Conservation (phyloP, 495 filamentous ascomycete species). For the Aspergillus sclerotiicarbonarius region DNA sequence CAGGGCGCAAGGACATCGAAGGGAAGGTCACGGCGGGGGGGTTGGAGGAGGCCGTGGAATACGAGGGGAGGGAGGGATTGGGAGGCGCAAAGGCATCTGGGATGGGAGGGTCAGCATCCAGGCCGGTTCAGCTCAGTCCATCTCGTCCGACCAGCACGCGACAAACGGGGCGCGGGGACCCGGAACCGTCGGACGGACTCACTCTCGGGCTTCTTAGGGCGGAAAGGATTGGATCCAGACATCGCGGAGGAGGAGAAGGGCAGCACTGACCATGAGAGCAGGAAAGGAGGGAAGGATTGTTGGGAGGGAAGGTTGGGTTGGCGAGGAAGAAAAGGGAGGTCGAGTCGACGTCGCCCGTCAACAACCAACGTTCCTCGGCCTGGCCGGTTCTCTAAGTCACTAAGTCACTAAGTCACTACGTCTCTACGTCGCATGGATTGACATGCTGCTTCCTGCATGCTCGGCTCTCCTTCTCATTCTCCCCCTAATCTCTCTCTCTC, state of each 20-base stretch:
- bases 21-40: slow-evolving; percentile 1
- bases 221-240: slow-evolving; percentile 60
- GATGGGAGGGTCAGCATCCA: slow-evolving; percentile 16
- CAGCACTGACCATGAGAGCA: slow-evolving; percentile 29
- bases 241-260: slow-evolving; percentile 41
- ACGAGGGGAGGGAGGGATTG: neutral
- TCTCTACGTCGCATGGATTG: too few relatives aligned
- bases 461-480: too few relatives aligned
- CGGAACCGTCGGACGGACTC: slow-evolving; percentile 27
- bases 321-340: slow-evolving; percentile 17
- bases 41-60: slow-evolving; percentile 3
- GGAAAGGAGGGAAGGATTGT: slow-evolving; percentile 4
- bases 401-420: too few relatives aligned
- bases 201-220: slow-evolving; percentile 43
- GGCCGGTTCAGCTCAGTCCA: slow-evolving; percentile 2
- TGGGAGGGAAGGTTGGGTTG: slow-evolving; percentile 17
- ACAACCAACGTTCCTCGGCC: too few relatives aligned
- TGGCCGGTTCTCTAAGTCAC: too few relatives aligned
- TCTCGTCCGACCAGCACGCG: slow-evolving; percentile 5
- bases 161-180: slow-evolving; percentile 1
- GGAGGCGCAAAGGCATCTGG: neutral
- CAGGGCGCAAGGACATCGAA: slow-evolving; percentile 2
- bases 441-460: too few relatives aligned
- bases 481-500: too few relatives aligned
- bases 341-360: neutral